Evolutionary conservation across 331 rosid genomes (phyloP), one percentile per base, ranked within the genome.

Genomic region (Pyracantha coccinea): DNA sequence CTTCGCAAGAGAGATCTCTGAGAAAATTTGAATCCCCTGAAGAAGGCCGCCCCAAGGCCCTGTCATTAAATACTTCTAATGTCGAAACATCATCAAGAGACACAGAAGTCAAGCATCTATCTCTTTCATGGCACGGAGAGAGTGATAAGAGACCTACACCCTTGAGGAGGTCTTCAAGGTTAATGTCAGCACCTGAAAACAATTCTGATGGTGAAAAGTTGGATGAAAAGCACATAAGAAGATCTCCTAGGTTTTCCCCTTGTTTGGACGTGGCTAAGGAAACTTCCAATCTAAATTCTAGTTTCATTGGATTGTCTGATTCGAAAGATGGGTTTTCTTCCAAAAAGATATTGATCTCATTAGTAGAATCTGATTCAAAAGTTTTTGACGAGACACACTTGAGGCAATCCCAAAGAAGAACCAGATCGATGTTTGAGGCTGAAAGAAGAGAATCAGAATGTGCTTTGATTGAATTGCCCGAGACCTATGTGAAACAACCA

Each of bases 161-260:
- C 60, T 60, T 77, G 75, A 80, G 86, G 66, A 70, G 73, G 74
- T 82, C 73, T 54, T 68, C 83, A 38, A 82, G 82, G 71, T 35
- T 74, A 41, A 54, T n/a, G 31, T 61, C 80, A 66, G 31, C 74
- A 29, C 27, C 71, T 71, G 50, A 63, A 31, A 24, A 64, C 27
- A 57, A 24, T 23, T 69, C 38, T 75, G 77, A 24, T 52, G 64
- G 4, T 13, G 33, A 73, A 72, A 65, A 64, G 53, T 27, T n/a
- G 13, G 20, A 68, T 71, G 76, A 80, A 74, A 72, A 74, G 61
- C 68, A 52, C n/a, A n/a, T 41, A 70, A 69, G 88, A 74, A 83
- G 83, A 83, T 84, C 88, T 71, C 83, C 84, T 33, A 85, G 86
- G 80, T 69, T 73, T 69, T 75, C 75, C 52, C 72, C 78, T 27